Base-by-base conservation (phyloP, 148 eudicot species). In the Linanthus parryae region DNA sequence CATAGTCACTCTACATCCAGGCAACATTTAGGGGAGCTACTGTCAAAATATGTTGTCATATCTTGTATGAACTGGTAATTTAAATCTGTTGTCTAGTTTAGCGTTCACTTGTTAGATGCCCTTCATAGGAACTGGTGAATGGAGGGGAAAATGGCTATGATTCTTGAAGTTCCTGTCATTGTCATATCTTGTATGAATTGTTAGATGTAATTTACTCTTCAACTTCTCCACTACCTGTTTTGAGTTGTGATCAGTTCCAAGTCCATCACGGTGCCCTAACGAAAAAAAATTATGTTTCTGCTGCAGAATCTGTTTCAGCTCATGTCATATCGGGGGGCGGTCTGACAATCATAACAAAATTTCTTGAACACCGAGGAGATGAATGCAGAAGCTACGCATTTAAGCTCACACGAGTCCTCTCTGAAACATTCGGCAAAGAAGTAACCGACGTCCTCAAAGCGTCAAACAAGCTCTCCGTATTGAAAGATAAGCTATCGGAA, bases 311-410 rank as follows among this genome's bases (percentile, higher is more conserved):
- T 48, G 81, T 78, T 56, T 61, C 72, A 14, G 39, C 66, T 43
- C 72, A 67, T 25, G 69, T 82, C 41, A 75, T 46, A 61, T 69
- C 81, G 15, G 67, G 72, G 26, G 68, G 69, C 61, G 84, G 88
- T 48, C 29, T 82, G 63, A 70, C 67, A 64, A 61, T 64, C 40
- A 48, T 78, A 12, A 64, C 67, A 48, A 37, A 53, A 58, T 72
- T 54, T 51, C 81, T 82, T 20, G 81, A 69, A 36, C 70, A 72
- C 49, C 54, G 68, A 36, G 79, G 62, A 58, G 68, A 52, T 22
- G 73, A 75, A 28, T 74, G 44, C 44, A 66, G 76, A 70, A 56
- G 31, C 18, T 56, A 33, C 27, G 78, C 81, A 38, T 70, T 66
- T 54, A 70, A 68, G 56, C 83, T 82, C 56, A 37, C 62, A 21